Evolutionary conservation across 1,139 yeast species (phyloP), one percentile per base, ranked within the genome.

Genomic region (Sugiyamaella pinicola): DNA sequence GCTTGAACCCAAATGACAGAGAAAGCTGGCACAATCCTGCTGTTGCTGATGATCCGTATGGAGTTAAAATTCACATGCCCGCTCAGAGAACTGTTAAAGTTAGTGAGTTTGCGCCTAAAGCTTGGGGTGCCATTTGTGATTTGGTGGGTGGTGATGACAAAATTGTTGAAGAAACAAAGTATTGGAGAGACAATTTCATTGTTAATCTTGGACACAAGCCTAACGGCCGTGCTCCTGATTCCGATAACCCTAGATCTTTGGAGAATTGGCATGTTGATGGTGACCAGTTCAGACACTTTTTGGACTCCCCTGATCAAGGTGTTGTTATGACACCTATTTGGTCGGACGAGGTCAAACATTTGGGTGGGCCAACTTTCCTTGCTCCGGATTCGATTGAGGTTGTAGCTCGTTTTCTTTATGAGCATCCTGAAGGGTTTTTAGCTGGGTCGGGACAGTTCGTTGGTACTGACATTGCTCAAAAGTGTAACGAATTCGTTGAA

Each of bases 231-330:
- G 47, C 33, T 9, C 48, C 44, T 3, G 43, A 44, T 31, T 21
- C 18, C 6, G 47, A 49, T 8, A 34, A 52, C 24, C 55, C 55
- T 4, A 26, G 29, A 29, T 35, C 37, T 17, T 31, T 52, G 17
- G 51, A 40, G 19, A 52, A 52, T 35, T 52, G 55, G 55, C 55
- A 52, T 40, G 37, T 44, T 19, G 55, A 52, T 35, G 55, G 55
- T 10, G 53, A 50, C 24, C 31, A 26, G n/a, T 52, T 52, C 48
- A 19, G 46, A 24, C 55, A 52, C 35, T 52, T 49, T 33, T 38
- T 52, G 40, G 53, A 49, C 21, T 52, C 55, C 13, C 53, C 53
- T 13, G 55, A 52, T 10, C 55, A 52, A 34, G 55, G 49, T 12
- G 38, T 52, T 28, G 39, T 52, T 1, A 33, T 49, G 34, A 52